Conservation (phyloP, 139 green algal species). For the Picochlorum sp. region DNA sequence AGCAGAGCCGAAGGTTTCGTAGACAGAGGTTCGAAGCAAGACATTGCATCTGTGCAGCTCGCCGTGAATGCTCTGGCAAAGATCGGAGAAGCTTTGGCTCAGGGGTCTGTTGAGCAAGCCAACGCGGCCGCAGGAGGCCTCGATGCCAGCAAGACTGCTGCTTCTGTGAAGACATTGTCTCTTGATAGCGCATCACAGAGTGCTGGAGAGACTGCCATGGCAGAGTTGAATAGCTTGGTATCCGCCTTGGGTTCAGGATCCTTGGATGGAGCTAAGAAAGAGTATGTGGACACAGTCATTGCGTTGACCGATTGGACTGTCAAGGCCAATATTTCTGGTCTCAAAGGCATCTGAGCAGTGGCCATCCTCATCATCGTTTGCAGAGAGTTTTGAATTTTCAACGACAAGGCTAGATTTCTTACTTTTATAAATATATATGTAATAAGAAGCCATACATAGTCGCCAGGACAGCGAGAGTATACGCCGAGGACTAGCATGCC, state of each 20-base stretch:
- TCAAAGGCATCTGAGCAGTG: background rate
- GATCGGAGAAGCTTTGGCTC: slow-evolving; percentile 39
- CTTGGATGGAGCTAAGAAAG: slow-evolving; percentile 31
- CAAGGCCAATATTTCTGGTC: slow-evolving; percentile 24
- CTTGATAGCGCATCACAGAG: slow-evolving; percentile 5
- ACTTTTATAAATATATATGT: too few species aligned
- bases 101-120: slow-evolving; percentile 30
- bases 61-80: slow-evolving; percentile 45
- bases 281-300: slow-evolving; percentile 37
- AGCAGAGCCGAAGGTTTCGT: slow-evolving; percentile 13
- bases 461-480: too few species aligned
- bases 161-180: slow-evolving; percentile 8
- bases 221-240: slow-evolving; percentile 29
- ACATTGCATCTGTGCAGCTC: slow-evolving; percentile 43
- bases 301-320: slow-evolving; percentile 37
- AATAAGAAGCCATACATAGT: too few species aligned
- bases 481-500: background rate
- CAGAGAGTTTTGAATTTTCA: too few species aligned
- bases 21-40: slow-evolving; percentile 21
- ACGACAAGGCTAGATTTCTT: too few species aligned
- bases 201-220: slow-evolving; percentile 18
- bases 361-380: too few species aligned
- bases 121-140: too few species aligned
- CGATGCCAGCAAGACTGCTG: slow-evolving; percentile 15
- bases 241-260: slow-evolving; percentile 15